Evolutionary conservation across 1,284 basidiomycete genomes (phyloP), one percentile per base, ranked within the genome.

Genomic region (Ganoderma boninense): DNA sequence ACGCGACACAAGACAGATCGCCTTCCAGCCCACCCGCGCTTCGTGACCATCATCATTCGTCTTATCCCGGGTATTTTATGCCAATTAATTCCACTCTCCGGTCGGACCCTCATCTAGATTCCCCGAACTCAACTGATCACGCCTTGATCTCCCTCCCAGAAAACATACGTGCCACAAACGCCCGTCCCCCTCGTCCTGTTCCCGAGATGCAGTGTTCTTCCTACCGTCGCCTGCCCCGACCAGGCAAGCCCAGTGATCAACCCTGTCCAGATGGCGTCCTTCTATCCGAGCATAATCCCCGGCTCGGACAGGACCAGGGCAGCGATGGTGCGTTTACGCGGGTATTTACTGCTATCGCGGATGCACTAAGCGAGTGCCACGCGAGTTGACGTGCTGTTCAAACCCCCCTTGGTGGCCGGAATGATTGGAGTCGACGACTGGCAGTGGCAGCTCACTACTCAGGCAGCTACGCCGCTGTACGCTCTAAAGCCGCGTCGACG

Each of bases 1-100:
- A 71, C 73, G 70, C 73, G 70, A 71, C 64, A 62, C 42, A 62
- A 62, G 64, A 68, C 72, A 73, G 69, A 71, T 73, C 69, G 40
- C 57, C 57, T 60, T 35, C 40, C 60, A 14, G 35, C 66, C 46
- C 26, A 32, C 64, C 46, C 64, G 49, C 40, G 57, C 64, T 62
- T 66, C 65, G 40, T 62, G 60, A 43, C 60, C 60, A 62, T 62
- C 71, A 69, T 70, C 63, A 69, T 62, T 64, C 23, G 60, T 23
- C 23, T 62, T 62, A 42, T 62, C 43, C 60, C 26, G 60, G 13
- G 8, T 43, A 62, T 62, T 42, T 42, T 62, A 62, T 62, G 11
- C 40, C 60, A 62, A 42, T 62, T 62, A 62, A 62, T 62, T 26
- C 60, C 35, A 13, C 42, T 32, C 67, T 68, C 63, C 63, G 62